Percentiles rank a stretch among this genome's conserved stretches.
Evolutionary conservation across 331 rosid genomes (phyloP).

Genomic region (Saraca asoca): DNA sequence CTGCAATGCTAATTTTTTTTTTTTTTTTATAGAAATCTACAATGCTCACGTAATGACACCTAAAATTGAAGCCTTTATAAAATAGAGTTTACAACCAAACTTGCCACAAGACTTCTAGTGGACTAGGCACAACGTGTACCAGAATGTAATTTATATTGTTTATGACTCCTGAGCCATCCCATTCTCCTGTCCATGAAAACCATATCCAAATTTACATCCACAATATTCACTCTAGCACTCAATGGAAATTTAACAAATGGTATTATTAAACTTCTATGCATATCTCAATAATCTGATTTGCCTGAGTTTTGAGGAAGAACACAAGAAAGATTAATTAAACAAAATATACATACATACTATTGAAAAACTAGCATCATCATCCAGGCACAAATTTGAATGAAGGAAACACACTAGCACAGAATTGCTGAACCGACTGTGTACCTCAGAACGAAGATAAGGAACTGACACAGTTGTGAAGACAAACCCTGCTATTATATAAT

Average conservation of each 20-base stretch:
- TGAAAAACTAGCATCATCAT: constrained; percentile 20
- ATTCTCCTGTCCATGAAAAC: constrained; percentile 9
- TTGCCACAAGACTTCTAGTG: constrained; percentile 1
- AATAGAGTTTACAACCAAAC: neutral
- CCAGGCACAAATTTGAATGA: constrained; percentile 11
- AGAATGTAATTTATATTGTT: neutral
- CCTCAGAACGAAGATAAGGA: constrained; percentile 94
- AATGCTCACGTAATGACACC: neutral
- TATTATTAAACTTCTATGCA: constrained; percentile 17
- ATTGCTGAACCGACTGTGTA: constrained; percentile 37
- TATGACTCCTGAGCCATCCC: constrained; percentile 6
- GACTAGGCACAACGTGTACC: neutral
- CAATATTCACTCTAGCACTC: constrained; percentile 1
- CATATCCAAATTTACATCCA: constrained; percentile 12
- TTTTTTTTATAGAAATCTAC: no score
- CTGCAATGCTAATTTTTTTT: neutral
- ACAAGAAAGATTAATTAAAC: no score
- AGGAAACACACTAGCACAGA: neutral
- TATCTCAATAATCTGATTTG: constrained; percentile 16
- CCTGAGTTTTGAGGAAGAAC: neutral
- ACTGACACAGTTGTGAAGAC: constrained; percentile 71
- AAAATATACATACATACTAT: constrained; percentile 12
- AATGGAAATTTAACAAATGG: neutral
- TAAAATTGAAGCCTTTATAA: neutral
- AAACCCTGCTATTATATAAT: constrained; percentile 80